These are phyloP conservation scores for Vanrija pseudolonga DNA, from an alignment of 1,284 basidiomycete species.

Conservation along the genomic window DNA sequence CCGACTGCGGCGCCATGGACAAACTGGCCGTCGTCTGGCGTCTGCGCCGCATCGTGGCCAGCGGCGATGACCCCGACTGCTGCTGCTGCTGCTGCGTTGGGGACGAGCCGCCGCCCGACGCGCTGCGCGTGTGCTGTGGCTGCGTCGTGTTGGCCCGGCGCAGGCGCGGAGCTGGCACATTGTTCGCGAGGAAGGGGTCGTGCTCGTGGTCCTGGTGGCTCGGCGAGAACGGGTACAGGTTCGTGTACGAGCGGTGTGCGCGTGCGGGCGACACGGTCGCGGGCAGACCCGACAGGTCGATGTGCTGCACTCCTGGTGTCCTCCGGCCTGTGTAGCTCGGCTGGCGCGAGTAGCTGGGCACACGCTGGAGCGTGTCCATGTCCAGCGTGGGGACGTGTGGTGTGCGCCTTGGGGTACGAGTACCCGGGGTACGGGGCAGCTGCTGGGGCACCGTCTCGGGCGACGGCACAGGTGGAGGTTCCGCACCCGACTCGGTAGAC, in stretches of 20 bases:
- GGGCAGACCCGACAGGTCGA: neutral
- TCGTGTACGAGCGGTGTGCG: neutral
- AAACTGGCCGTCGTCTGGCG: slow-evolving; percentile 22
- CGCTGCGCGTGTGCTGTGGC: neutral
- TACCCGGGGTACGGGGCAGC: no score
- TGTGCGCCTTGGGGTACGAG: neutral
- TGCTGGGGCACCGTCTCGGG: neutral
- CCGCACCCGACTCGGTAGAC: neutral
- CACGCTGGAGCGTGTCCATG: no score
- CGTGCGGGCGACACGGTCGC: neutral
- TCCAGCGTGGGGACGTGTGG: neutral
- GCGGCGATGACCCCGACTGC: neutral
- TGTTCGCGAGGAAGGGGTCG: neutral
- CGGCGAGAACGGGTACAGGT: no score
- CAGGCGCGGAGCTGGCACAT: slow-evolving; percentile 2
- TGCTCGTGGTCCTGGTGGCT: neutral
- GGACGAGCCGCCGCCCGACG: neutral
- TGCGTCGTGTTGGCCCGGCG: slow-evolving; percentile 11
- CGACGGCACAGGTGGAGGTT: slow-evolving; percentile 2
- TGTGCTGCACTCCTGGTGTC: no score
- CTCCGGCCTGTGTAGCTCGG: no score
- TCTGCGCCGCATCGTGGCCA: slow-evolving; percentile 12
- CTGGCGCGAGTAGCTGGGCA: neutral
- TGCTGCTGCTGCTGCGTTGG: neutral
- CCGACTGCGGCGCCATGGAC: slow-evolving; percentile 4